Evolutionary conservation across 208 protist genomes (phyloP).

Genomic region (Trypanosoma lewisi): DNA sequence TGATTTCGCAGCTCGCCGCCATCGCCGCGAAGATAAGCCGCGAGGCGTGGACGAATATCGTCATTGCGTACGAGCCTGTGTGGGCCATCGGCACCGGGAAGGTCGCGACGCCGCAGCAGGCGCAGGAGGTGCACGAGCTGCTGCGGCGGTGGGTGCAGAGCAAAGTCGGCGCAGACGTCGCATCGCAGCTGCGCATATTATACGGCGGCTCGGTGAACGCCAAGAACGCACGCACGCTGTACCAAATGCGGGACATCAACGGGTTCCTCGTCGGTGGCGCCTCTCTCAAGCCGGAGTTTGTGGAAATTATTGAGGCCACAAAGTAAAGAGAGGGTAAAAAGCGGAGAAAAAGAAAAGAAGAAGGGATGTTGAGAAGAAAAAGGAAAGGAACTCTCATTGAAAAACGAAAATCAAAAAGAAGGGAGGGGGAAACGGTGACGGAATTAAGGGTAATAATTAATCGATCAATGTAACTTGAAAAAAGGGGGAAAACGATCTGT

Average conservation of each 20-base stretch:
- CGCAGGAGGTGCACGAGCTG: slow-evolving; percentile 90
- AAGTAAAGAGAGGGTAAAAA: slow-evolving; percentile 17
- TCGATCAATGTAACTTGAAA: neutral
- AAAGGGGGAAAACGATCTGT: neutral
- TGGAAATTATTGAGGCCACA: slow-evolving; percentile 92
- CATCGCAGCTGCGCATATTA: slow-evolving; percentile 92
- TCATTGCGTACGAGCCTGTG: slow-evolving; percentile 99
- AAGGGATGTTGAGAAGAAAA: neutral
- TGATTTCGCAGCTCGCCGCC: slow-evolving; percentile 88
- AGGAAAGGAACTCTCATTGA: neutral
- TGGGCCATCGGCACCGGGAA: slow-evolving; percentile 99
- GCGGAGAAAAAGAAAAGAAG: neutral
- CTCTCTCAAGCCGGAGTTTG: slow-evolving; percentile 96
- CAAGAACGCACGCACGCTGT: slow-evolving; percentile 89
- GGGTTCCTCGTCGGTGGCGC: slow-evolving; percentile 99
- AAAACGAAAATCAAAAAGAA: slow-evolving; percentile 12
- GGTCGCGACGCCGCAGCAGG: slow-evolving; percentile 95
- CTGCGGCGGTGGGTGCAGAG: slow-evolving; percentile 90
- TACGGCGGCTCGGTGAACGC: slow-evolving; percentile 97
- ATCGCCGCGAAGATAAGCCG: slow-evolving; percentile 69
- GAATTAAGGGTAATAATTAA: neutral
- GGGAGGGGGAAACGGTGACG: neutral
- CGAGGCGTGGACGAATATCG: slow-evolving; percentile 90
- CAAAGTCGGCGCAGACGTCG: slow-evolving; percentile 90
- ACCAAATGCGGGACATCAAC: slow-evolving; percentile 95